phyloP scores from a whole-genome alignment of 164 flowering plant species.

The Vitis vinifera region DNA sequence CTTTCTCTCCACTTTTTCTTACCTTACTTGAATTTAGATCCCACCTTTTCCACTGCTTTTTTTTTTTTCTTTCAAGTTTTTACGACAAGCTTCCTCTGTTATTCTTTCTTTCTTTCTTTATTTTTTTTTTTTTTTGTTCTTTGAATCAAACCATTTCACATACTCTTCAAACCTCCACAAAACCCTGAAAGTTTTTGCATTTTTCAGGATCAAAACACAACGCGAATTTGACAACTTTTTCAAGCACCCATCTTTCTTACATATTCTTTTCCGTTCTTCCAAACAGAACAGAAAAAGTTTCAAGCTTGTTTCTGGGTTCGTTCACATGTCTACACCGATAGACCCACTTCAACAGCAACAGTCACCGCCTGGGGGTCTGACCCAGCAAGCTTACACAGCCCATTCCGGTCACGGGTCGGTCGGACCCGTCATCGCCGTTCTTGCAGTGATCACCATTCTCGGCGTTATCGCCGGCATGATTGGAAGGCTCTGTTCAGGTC shows the following conservation, averaged over 20 bases:
- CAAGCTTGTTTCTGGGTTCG: not conserved
- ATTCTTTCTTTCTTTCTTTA: not conserved
- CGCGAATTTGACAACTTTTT: not conserved
- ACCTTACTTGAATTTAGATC: not conserved
- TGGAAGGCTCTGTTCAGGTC: conserved; percentile 75
- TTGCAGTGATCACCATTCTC: conserved; percentile 56
- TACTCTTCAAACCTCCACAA: not conserved
- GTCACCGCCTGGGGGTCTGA: conserved; percentile 28
- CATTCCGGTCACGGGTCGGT: conserved; percentile 59
- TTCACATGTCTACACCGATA: conserved; percentile 11
- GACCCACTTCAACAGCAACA: conserved; percentile 14
- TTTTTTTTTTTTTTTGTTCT: not conserved
- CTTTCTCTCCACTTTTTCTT: not conserved
- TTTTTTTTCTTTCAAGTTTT: not conserved
- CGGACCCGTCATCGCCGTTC: conserved; percentile 76
- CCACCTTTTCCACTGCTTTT: not conserved
- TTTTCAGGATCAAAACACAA: not conserved
- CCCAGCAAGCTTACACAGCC: conserved; percentile 33
- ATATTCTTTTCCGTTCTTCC: not conserved
- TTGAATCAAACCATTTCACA: not conserved
- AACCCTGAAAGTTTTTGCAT: not conserved
- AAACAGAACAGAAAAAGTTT: not conserved
- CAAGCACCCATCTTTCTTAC: not conserved
- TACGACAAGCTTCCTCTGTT: not conserved
- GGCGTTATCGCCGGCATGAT: conserved; percentile 67